Conservation (phyloP, 768 basidiomycete species). For the Amanita rubescens region DNA sequence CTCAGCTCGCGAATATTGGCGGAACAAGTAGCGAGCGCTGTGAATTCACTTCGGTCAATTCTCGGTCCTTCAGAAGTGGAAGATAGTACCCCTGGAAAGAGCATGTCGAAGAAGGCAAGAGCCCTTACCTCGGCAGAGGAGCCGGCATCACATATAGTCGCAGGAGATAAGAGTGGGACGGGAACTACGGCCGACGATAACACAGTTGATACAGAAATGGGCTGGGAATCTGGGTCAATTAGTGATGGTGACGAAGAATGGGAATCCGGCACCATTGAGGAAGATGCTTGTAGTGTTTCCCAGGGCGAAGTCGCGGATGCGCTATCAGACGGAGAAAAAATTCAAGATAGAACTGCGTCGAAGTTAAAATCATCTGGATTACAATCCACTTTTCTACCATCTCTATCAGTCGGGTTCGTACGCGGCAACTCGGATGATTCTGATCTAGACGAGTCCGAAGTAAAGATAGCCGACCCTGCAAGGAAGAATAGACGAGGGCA, state of each 20-base stretch:
- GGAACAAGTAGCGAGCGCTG: conserved; percentile 40
- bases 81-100: conserved; percentile 12
- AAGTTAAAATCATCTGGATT: conserved; percentile 9
- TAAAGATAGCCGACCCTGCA: conserved; percentile 37
- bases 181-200: not conserved
- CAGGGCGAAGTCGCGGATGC: conserved; percentile 24
- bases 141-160: conserved; percentile 10
- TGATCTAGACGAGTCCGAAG: conserved; percentile 66
- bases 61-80: conserved; percentile 20
- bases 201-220: conserved; percentile 11
- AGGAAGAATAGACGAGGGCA: conserved; percentile 92
- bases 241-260: conserved; percentile 19
- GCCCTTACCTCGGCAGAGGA: not conserved
- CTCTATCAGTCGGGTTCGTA: conserved; percentile 79
- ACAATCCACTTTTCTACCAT: conserved; percentile 65
- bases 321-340: conserved; percentile 20
- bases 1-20: conserved; percentile 75
- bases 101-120: conserved; percentile 17
- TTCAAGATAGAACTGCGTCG: not conserved
- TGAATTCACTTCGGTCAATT: conserved; percentile 42
- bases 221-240: conserved; percentile 38
- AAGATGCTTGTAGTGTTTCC: conserved; percentile 33
- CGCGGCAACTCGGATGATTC: conserved; percentile 73
- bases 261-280: conserved; percentile 29
- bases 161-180: conserved; percentile 14